Evolutionary conservation across 345 rosid species (phyloP), one percentile per base, ranked within the genome.

Genomic region (Barbarea vulgaris): DNA sequence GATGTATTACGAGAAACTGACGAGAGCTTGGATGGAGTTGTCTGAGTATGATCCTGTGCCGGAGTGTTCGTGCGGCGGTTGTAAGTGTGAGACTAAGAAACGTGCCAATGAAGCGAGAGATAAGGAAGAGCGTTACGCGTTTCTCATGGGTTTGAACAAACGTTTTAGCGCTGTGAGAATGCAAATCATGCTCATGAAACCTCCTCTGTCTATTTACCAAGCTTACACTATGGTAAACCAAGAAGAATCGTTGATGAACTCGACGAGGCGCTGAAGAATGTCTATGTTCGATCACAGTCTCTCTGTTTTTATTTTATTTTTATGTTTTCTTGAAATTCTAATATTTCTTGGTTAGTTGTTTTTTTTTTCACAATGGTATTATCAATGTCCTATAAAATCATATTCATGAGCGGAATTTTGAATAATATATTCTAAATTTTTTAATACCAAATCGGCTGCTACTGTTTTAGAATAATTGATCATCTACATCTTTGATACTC

Each of bases 31-130:
- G 69, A 0, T 33, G 30, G 69, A 72, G 13, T 10, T 62, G 17
- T 13, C 53, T n/a, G 77, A 52, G 46, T 73, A 61, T 14, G 77
- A 39, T 63, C 77, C 63, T 1, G 12, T 12, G 30, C 7, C 22
- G 8, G 6, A 14, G 70, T 62, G 77, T 52, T 14, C 19, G 1
- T 72, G 77, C 30, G 53, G 69, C 1, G 69, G 76, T 25, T 68
- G 61, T 13, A 41, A 41, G 46, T 41, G 46, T 0, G n/a, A 41
- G 6, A 41, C 7, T 7, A 41, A 0, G 17, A 41, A 41, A 41
- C 46, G n/a, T 4, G 46, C 46, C n/a, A 12, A 41, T 13, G 46
- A 41, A 5, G n/a, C 46, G 47, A 42, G 47, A 42, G 18, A 42
- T 14, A 44, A 44, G 19, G 19, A 44, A n/a, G 19, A 44, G 48